Evolutionary conservation across 768 basidiomycete genomes (phyloP), one percentile per base, ranked within the genome.

Genomic region (Mycena chlorophos): DNA sequence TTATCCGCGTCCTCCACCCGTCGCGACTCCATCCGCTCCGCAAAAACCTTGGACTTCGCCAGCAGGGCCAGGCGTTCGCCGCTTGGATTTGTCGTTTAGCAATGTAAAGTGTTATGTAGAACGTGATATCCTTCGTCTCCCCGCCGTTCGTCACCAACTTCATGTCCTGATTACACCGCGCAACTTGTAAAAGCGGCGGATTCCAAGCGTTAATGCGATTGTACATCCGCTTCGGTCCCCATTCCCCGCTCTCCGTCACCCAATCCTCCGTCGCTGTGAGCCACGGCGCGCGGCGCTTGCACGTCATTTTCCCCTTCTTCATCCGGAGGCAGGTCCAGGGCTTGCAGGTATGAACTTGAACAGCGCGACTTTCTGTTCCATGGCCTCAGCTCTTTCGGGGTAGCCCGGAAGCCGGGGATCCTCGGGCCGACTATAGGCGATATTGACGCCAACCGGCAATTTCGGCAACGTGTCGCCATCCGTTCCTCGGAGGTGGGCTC

Each of bases 11-110:
- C 19, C 26, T 68, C 56, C 2, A 40, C 31, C 0, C 52, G 29
- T 26, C 57, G 50, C 5, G 38, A 37, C 4, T 61, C 54, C 13
- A 58, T 27, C 14, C 58, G 46, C 3, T 43, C 22, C 37, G 70
- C 68, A 52, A 69, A 73, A 0, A 67, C 67, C 1, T 71, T 49
- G 8, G 57, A 57, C 1, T 66, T 65, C 0, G 75, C 73, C 1
- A 80, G 23, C 0, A 80, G 22, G 1, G 78, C 77, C 75, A 72
- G 2, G 64, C 37, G 45, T 80, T 80, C 25, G 61, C 67, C 0
- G 66, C 58, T 10, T 60, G 56, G 6, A 51, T 43, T 48, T 78
- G 75, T 31, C 75, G 76, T 57, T 82, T 82, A 0, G 72, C 66
- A 0, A 69, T 61, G 52, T 80, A 80, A 0, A 51, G 58, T 0